Percentiles rank a stretch among this genome's conserved stretches.
These are phyloP conservation scores for Cercospora berteroae DNA, from an alignment of 2,329 filamentous ascomycete species.

Conservation along the genomic window DNA sequence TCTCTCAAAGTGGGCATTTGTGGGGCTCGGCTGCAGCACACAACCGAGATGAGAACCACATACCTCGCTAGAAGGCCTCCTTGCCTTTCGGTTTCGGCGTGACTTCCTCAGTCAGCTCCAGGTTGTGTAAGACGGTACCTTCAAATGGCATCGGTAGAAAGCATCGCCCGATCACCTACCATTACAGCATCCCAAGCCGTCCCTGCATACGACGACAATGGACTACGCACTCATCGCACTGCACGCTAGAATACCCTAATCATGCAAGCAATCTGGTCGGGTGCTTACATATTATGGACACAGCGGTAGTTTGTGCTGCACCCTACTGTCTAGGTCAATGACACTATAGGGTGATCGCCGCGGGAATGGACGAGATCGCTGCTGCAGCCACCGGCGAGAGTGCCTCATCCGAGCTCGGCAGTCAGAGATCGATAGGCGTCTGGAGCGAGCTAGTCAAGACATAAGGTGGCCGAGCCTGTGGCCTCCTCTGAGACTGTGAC, in stretches of 20 bases:
- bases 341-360: not conserved
- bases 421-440: not conserved
- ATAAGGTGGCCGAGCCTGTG: not conserved
- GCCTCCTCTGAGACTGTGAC: not conserved
- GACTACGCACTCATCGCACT: not conserved
- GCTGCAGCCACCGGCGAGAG: not conserved
- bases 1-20: not conserved
- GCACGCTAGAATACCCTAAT: not conserved
- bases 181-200: not conserved
- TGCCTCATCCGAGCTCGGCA: not conserved
- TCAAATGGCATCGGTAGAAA: no score
- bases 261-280: not conserved
- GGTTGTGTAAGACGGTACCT: not conserved
- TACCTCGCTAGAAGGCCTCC: not conserved
- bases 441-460: not conserved
- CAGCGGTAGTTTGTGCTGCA: not conserved
- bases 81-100: not conserved
- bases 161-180: not conserved
- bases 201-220: not conserved
- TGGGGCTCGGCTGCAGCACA: slow-evolving; percentile 1
- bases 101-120: not conserved
- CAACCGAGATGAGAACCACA: not conserved
- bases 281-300: not conserved
- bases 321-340: not conserved
- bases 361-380: not conserved